phyloP scores from a whole-genome alignment of 2,329 filamentous ascomycete genomes.

The Nakataea oryzae region DNA sequence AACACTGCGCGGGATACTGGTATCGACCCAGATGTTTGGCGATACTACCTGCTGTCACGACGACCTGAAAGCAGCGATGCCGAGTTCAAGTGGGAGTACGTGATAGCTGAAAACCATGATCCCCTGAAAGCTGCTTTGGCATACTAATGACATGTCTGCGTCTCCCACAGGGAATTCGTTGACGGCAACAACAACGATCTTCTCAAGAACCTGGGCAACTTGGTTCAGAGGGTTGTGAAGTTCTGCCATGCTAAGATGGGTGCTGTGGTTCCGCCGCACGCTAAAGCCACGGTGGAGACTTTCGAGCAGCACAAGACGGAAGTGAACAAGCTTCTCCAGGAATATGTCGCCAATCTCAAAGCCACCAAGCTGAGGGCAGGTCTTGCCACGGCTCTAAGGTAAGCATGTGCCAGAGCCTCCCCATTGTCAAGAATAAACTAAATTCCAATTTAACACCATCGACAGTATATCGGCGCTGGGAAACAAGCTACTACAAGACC shows the following conservation, averaged over 20 bases:
- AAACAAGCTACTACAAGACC: conserved; percentile 37
- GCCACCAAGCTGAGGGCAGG: conserved; percentile 60
- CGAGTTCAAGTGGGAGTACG: conserved; percentile 69
- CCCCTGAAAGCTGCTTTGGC: not conserved
- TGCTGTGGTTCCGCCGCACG: conserved; percentile 40
- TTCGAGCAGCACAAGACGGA: conserved; percentile 22
- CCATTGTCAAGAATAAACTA: not conserved
- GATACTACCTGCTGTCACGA: conserved; percentile 80
- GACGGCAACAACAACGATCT: conserved; percentile 65
- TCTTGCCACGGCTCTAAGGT: conserved; percentile 46
- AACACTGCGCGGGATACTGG: conserved; percentile 82
- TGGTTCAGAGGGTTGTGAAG: conserved; percentile 51
- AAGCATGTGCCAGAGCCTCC: conserved; percentile 45
- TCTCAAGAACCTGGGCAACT: conserved; percentile 47
- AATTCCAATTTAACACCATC: not conserved
- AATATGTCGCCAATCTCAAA: conserved; percentile 60
- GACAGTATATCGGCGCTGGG: conserved; percentile 41
- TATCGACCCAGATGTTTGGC: conserved; percentile 78
- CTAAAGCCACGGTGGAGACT: not conserved
- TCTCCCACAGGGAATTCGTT: conserved; percentile 5
- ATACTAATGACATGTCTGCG: not conserved
- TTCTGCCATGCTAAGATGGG: conserved; percentile 66
- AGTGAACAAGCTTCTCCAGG: conserved; percentile 54
- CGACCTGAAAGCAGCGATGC: conserved; percentile 79
- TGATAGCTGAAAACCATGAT: not conserved